These are phyloP conservation scores for Astragalus glycyphyllos DNA, from an alignment of 306 rosid genomes.

Conservation along the genomic window DNA sequence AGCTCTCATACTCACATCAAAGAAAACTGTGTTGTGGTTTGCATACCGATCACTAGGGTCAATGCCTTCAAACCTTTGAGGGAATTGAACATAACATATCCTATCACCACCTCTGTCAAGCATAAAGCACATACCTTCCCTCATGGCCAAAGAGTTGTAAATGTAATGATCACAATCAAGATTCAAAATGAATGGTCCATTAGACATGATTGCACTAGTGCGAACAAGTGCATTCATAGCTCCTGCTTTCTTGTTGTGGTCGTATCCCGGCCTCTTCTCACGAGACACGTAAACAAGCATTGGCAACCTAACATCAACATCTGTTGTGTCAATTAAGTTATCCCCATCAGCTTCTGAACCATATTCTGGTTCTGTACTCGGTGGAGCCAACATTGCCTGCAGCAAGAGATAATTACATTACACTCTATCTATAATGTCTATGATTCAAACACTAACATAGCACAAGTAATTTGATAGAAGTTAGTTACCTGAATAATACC, in stretches of 20 bases:
- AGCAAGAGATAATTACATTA: not conserved
- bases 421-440: not conserved
- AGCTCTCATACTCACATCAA: constrained; percentile 89
- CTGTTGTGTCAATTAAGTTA: constrained; percentile 74
- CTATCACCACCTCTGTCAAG: constrained; percentile 90
- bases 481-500: constrained; percentile 78
- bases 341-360: constrained; percentile 69
- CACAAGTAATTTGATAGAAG: not conserved
- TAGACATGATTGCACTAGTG: constrained; percentile 88
- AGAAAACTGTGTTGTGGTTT: constrained; percentile 87
- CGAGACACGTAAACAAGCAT: constrained; percentile 89
- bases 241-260: constrained; percentile 93
- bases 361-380: constrained; percentile 72
- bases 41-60: constrained; percentile 86
- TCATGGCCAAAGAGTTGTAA: constrained; percentile 76
- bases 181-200: constrained; percentile 85
- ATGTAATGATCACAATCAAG: constrained; percentile 91
- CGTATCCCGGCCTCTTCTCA: constrained; percentile 81
- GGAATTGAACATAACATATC: constrained; percentile 84
- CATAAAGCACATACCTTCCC: constrained; percentile 96
- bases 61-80: constrained; percentile 88
- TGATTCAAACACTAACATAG: not conserved
- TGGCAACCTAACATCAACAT: constrained; percentile 75
- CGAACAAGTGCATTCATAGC: constrained; percentile 92
- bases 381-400: constrained; percentile 92